Conservation (phyloP, 2,329 filamentous ascomycete species). For the Colletotrichum limetticola region DNA sequence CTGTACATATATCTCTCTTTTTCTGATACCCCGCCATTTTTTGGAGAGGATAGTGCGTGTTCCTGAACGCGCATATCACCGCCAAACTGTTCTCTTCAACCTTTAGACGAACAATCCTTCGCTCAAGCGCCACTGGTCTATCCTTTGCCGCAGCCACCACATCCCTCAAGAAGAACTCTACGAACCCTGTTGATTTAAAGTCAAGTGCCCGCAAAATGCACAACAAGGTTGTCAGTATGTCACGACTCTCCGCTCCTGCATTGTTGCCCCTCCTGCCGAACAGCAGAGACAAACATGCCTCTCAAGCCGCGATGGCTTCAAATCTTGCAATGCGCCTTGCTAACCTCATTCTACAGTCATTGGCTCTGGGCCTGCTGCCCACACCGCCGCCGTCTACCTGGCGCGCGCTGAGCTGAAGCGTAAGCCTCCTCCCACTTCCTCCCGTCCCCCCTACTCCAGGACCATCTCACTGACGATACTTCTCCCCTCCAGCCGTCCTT, state of each 20-base stretch:
- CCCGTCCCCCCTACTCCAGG: not conserved
- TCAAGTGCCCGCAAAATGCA: constrained; percentile 78
- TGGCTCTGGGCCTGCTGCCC: constrained; percentile 96
- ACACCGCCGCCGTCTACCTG: constrained; percentile 97
- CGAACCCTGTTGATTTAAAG: constrained; percentile 49
- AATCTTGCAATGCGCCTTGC: constrained; percentile 2
- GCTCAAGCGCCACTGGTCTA: constrained; percentile 78
- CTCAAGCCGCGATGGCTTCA: constrained; percentile 16
- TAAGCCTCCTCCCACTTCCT: constrained; percentile 49
- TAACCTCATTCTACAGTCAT: constrained; percentile 62
- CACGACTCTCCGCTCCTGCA: constrained; percentile 36
- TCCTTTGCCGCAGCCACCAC: constrained; percentile 76
- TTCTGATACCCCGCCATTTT: constrained; percentile 33
- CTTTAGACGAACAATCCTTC: constrained; percentile 76
- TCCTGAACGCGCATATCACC: constrained; percentile 48
- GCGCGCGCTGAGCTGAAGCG: constrained; percentile 92
- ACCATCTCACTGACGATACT: not conserved
- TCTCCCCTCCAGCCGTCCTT: constrained; percentile 72
- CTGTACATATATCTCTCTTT: constrained; percentile 28
- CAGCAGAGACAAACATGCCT: not conserved
- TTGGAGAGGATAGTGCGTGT: constrained; percentile 32
- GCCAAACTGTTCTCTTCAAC: constrained; percentile 94
- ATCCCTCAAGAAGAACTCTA: constrained; percentile 65
- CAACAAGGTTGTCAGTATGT: constrained; percentile 89
- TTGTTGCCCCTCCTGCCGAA: too few relatives aligned